These are phyloP conservation scores for Phaeoacremonium minimum DNA, from an alignment of 2,329 filamentous ascomycete genomes.

Conservation along the genomic window DNA sequence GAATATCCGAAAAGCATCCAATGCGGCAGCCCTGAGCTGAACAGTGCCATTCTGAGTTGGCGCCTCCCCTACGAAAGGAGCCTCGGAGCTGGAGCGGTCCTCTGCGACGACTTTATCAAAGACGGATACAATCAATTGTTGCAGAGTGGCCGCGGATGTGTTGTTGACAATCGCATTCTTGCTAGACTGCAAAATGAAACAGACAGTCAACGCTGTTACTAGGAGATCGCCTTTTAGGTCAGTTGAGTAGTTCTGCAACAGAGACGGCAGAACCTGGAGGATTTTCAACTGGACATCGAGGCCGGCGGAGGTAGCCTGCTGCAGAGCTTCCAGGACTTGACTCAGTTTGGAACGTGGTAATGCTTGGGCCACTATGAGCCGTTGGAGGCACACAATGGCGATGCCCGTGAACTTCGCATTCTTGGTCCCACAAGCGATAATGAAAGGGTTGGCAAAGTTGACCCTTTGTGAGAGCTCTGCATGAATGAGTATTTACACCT, in stretches of 20 bases:
- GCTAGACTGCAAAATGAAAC: constrained; percentile 83
- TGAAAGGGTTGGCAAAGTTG: constrained; percentile 87
- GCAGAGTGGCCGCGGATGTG: constrained; percentile 91
- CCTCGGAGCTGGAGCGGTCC: constrained; percentile 60
- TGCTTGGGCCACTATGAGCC: constrained; percentile 77
- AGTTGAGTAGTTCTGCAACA: constrained; percentile 84
- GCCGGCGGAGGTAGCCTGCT: constrained; percentile 74
- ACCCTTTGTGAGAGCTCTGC: constrained; percentile 77
- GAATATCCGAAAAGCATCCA: constrained; percentile 84
- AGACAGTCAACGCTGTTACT: constrained; percentile 80
- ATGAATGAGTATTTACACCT: constrained; percentile 8
- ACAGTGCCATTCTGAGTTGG: constrained; percentile 61
- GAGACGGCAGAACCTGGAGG: constrained; percentile 80
- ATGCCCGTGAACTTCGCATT: constrained; percentile 88
- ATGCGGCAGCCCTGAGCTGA: constrained; percentile 67
- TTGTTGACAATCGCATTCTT: constrained; percentile 94
- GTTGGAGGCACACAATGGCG: constrained; percentile 82
- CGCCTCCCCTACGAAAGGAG: constrained; percentile 61
- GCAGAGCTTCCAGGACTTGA: constrained; percentile 83
- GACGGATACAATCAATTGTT: constrained; percentile 86
- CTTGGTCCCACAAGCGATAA: constrained; percentile 85
- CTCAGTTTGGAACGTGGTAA: constrained; percentile 75
- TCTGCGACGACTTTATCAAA: constrained; percentile 87
- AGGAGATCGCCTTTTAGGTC: constrained; percentile 79
- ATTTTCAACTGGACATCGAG: constrained; percentile 95